phyloP scores from a whole-genome alignment of 768 basidiomycete genomes.

The Mycena capillaripes region DNA sequence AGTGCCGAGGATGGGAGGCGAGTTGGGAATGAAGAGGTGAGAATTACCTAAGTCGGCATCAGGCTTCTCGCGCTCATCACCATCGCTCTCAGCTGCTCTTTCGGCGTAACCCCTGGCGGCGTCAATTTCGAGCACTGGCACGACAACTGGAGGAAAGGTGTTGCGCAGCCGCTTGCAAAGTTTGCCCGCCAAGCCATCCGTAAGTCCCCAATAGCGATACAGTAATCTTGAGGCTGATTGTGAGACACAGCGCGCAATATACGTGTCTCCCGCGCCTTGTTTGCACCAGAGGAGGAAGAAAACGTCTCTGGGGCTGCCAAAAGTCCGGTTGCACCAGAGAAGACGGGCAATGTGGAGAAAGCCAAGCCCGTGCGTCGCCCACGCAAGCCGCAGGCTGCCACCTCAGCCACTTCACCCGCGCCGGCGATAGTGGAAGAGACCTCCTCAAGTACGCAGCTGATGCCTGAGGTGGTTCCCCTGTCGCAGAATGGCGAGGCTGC shows the following conservation, averaged over 20 bases:
- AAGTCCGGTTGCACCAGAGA: too few relatives aligned
- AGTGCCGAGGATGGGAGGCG: neutral
- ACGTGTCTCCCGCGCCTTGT: neutral
- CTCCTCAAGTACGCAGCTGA: too few relatives aligned
- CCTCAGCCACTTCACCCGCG: too few relatives aligned
- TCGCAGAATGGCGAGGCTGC: too few relatives aligned
- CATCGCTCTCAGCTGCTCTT: neutral
- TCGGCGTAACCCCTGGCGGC: neutral
- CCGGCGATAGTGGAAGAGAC: too few relatives aligned
- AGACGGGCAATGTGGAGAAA: too few relatives aligned
- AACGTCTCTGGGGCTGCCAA: too few relatives aligned
- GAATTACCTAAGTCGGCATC: neutral
- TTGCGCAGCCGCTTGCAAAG: neutral
- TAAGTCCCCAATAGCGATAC: neutral
- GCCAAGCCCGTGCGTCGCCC: too few relatives aligned
- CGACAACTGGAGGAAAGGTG: neutral
- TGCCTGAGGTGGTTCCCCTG: too few relatives aligned
- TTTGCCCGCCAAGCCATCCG: neutral
- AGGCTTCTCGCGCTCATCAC: neutral
- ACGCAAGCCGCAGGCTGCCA: too few relatives aligned
- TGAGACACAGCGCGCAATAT: neutral
- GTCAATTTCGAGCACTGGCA: neutral
- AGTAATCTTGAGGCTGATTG: neutral
- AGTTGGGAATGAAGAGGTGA: constrained; percentile 2
- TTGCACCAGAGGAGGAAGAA: neutral